Evolutionary conservation across 768 basidiomycete species (phyloP).

Genomic region (Mycena indigotica): DNA sequence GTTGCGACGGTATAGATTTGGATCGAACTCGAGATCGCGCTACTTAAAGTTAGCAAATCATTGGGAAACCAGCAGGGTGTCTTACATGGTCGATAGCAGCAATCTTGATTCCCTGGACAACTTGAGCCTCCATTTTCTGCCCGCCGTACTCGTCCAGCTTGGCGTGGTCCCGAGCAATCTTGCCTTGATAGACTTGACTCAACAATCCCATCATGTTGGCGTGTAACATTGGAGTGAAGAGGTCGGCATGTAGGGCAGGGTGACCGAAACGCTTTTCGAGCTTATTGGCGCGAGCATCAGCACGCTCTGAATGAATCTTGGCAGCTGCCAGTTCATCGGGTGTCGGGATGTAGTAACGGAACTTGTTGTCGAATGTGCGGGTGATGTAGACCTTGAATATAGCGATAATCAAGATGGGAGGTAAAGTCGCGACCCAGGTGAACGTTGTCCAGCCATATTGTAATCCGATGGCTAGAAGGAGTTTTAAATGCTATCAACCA

Average conservation of each 20-base stretch:
- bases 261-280: constrained; percentile 94
- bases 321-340: constrained; percentile 73
- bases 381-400: constrained; percentile 85
- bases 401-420: constrained; percentile 77
- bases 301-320: constrained; percentile 76
- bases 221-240: constrained; percentile 88
- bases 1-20: constrained; percentile 74
- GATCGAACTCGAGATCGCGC: constrained; percentile 81
- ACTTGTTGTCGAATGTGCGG: constrained; percentile 63
- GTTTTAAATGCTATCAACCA: constrained; percentile 16
- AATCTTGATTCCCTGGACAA: constrained; percentile 80
- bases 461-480: constrained; percentile 73
- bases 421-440: constrained; percentile 82
- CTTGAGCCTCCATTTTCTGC: constrained; percentile 70
- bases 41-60: constrained; percentile 25
- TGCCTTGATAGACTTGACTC: constrained; percentile 74
- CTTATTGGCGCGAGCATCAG: constrained; percentile 70
- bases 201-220: constrained; percentile 83
- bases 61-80: background rate
- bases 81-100: constrained; percentile 76
- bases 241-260: constrained; percentile 82
- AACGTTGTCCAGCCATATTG: constrained; percentile 74
- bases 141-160: constrained; percentile 79
- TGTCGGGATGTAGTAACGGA: constrained; percentile 84
- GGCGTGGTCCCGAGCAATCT: constrained; percentile 62